A percentile compares a stretch with the other conserved stretches of the same genome.
Evolutionary conservation across 768 basidiomycete genomes (phyloP).

Genomic region (Tricholoma sp.): DNA sequence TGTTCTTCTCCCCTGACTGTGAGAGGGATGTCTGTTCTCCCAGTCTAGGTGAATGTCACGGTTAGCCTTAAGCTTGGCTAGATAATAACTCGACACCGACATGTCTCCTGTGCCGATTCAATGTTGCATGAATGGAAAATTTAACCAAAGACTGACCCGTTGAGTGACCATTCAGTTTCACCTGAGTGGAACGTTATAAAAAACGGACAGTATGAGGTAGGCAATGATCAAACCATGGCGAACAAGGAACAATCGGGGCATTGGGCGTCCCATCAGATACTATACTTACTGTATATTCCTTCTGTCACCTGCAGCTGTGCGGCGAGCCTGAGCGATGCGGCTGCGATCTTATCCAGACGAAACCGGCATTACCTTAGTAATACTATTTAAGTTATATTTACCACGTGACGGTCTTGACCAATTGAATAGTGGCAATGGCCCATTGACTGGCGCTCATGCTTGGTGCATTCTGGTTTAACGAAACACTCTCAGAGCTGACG

Average conservation of each 20-base stretch:
- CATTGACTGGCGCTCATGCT: no score
- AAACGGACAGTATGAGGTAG: not conserved
- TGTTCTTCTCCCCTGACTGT: constrained; percentile 71
- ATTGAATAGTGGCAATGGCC: no score
- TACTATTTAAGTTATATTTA: no score
- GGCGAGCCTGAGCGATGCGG: no score
- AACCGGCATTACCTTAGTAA: no score
- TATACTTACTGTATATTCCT: not conserved
- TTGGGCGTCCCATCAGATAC: constrained; percentile 36
- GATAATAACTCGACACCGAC: constrained; percentile 30
- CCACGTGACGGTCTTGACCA: no score
- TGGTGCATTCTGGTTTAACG: not conserved
- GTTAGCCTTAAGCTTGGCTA: constrained; percentile 1
- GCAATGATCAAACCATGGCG: constrained; percentile 54
- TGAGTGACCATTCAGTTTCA: constrained; percentile 92
- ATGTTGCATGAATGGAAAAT: not conserved
- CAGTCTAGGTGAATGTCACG: constrained; percentile 52
- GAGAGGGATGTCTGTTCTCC: constrained; percentile 82
- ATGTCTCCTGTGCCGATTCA: constrained; percentile 49
- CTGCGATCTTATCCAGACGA: no score
- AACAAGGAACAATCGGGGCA: constrained; percentile 75
- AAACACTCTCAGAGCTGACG: not conserved
- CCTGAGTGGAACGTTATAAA: constrained; percentile 35
- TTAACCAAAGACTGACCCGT: constrained; percentile 48
- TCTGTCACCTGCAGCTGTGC: not conserved